A percentile compares a stretch with the other conserved stretches of the same genome.
These are phyloP conservation scores for Barbatosphaeria neglecta DNA, from an alignment of 495 filamentous ascomycete species.

Conservation along the genomic window DNA sequence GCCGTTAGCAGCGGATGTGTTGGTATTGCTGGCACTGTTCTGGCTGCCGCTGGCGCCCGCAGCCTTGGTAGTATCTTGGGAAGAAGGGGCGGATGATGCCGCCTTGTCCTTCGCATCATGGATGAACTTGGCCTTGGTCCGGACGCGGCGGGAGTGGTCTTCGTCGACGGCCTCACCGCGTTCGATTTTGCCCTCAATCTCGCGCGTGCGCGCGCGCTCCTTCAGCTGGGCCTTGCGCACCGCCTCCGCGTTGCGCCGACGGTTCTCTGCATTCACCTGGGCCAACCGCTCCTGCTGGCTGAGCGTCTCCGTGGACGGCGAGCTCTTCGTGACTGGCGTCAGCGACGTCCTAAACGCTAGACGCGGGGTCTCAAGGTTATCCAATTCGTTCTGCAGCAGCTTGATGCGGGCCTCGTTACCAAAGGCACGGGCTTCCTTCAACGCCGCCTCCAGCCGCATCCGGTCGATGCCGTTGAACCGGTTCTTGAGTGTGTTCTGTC, in stretches of 20 bases:
- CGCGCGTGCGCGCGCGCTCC: constrained; percentile 56
- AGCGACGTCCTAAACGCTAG: constrained; percentile 57
- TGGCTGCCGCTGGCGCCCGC: constrained; percentile 24
- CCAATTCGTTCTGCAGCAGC: constrained; percentile 54
- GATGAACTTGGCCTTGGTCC: constrained; percentile 49
- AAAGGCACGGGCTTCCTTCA: constrained; percentile 51
- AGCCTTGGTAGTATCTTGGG: no score
- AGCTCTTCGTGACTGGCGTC: constrained; percentile 26
- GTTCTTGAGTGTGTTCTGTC: constrained; percentile 47
- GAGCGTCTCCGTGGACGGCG: constrained; percentile 26
- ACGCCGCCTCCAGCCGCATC: constrained; percentile 43
- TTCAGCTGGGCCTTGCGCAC: constrained; percentile 75
- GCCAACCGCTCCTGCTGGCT: constrained; percentile 66
- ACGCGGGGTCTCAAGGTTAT: constrained; percentile 53
- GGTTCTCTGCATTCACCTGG: constrained; percentile 64
- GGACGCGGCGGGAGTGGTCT: constrained; percentile 51
- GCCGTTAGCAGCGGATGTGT: constrained; percentile 13
- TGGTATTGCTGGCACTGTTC: constrained; percentile 23
- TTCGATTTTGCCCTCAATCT: constrained; percentile 39
- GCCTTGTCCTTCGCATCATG: constrained; percentile 37
- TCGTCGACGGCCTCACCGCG: constrained; percentile 36
- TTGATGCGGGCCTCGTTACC: constrained; percentile 51
- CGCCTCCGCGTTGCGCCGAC: constrained; percentile 64
- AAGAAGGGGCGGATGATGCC: no score
- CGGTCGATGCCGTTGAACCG: constrained; percentile 55